Percentiles rank a stretch among this genome's conserved stretches.
Conservation (phyloP, 2,329 filamentous ascomycete genomes). For the Macrophomina pseudophaseolina region DNA sequence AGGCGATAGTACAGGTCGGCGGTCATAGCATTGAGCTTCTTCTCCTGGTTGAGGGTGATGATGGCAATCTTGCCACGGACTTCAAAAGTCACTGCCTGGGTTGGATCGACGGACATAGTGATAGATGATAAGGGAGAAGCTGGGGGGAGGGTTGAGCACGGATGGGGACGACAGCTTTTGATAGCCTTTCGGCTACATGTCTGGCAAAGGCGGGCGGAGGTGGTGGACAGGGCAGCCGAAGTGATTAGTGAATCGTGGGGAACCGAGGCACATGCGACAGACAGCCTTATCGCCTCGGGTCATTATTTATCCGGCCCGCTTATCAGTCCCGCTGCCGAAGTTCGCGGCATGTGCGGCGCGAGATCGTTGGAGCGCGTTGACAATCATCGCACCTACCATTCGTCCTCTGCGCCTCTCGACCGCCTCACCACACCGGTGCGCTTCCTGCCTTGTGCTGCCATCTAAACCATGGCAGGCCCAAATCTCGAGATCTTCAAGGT, state of each 20-base stretch:
- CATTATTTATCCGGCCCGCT: background rate
- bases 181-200: slow-evolving; percentile 10
- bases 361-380: slow-evolving; percentile 31
- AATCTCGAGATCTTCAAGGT: slow-evolving; percentile 98
- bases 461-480: slow-evolving; percentile 71
- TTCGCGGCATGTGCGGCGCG: slow-evolving; percentile 17
- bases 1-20: slow-evolving; percentile 78
- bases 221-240: slow-evolving; percentile 15
- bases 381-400: slow-evolving; percentile 28
- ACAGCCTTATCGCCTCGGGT: slow-evolving; percentile 6
- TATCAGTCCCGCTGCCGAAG: slow-evolving; percentile 10
- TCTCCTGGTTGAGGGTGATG: slow-evolving; percentile 82
- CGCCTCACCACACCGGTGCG: background rate
- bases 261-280: slow-evolving; percentile 22
- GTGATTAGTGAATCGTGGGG: slow-evolving; percentile 24
- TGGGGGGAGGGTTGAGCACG: background rate
- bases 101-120: slow-evolving; percentile 28
- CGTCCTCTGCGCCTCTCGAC: background rate
- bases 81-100: slow-evolving; percentile 61
- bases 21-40: slow-evolving; percentile 85
- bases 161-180: background rate
- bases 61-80: slow-evolving; percentile 75
- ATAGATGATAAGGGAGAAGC: background rate
- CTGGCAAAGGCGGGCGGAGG: slow-evolving; percentile 1
- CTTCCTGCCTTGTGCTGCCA: slow-evolving; percentile 32